Base-by-base conservation (phyloP, 1,139 yeast genomes). In the Nakaseomyces sp. region DNA sequence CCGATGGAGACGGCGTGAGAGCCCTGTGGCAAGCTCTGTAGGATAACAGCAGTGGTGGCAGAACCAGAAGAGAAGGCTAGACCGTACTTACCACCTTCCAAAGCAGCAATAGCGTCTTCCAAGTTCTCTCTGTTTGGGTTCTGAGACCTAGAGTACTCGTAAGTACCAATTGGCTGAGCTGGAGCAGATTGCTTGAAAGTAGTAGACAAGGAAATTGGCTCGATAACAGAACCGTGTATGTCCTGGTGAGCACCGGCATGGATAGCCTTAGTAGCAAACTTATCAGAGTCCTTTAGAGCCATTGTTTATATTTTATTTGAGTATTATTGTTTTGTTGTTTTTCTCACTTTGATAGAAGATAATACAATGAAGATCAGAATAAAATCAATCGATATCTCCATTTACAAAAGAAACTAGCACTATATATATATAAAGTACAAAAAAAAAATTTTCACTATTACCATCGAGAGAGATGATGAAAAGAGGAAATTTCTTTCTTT, bases 41-140 rank as follows among this genome's bases (percentile, higher is more conserved):
- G 68, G 42, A 87, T 72, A 56, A 81, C 75, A 29, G 93, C 88
- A 44, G 95, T 84, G 52, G 89, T 76, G 45, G 95, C 95, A 43
- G 89, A 81, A 45, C 96, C 96, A 17, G 94, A 84, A 39, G 86
- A 70, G 64, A 84, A 80, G 13, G 91, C 95, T 51, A 87, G 66
- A 20, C 88, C 95, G 62, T 77, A 73, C 64, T 79, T 77, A 54
- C 84, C 95, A 49, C 74, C 73, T 68, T 86, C 95, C 49, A 87
- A 72, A 32, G 87, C 73, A 43, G 95, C 95, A 47, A 86, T 76
- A 8, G 88, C 93, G 43, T 68, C 69, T 68, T 87, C 95, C 53
- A 87, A 80, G 63, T 78, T 79, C 64, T 80, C 81, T 69, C 95
- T 79, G 74, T 86, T 86, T 52, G 95, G 95, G 69, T 87, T 87